Percentiles rank a stretch among this genome's conserved stretches.
These are phyloP conservation scores for Gossypium laxum DNA, from an alignment of 441 rosid genomes.

Conservation along the genomic window DNA sequence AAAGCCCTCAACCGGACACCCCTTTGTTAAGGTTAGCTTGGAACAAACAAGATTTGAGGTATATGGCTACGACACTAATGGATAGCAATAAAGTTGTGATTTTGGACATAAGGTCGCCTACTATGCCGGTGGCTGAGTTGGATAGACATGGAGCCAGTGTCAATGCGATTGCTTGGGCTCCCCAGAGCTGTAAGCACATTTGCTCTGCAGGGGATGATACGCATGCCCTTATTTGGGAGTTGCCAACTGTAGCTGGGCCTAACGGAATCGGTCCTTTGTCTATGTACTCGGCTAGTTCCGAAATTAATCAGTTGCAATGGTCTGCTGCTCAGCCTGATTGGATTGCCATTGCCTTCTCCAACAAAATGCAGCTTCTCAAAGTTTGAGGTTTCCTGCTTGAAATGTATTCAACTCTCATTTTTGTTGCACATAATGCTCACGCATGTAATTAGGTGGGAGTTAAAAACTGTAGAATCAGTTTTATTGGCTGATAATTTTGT, in stretches of 20 bases:
- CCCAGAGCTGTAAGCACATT: slow-evolving; percentile 64
- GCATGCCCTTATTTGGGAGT: slow-evolving; percentile 35
- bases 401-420: background rate
- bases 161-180: slow-evolving; percentile 88
- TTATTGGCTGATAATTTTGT: background rate
- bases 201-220: slow-evolving; percentile 79
- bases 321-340: slow-evolving; percentile 69
- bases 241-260: slow-evolving; percentile 33
- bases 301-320: slow-evolving; percentile 88
- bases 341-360: slow-evolving; percentile 68
- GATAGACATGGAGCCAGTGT: slow-evolving; percentile 75
- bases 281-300: slow-evolving; percentile 64
- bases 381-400: slow-evolving; percentile 40
- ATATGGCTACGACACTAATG: slow-evolving; percentile 80
- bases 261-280: slow-evolving; percentile 83
- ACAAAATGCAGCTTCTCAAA: slow-evolving; percentile 76
- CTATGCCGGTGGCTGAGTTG: slow-evolving; percentile 77
- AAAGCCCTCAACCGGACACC: slow-evolving; percentile 83
- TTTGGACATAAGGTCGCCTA: slow-evolving; percentile 71
- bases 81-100: slow-evolving; percentile 86
- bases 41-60: slow-evolving; percentile 83
- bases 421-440: background rate
- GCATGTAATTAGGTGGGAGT: background rate
- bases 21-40: slow-evolving; percentile 74
- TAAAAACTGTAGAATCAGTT: background rate